Conservation (phyloP, 2,329 filamentous ascomycete species). For the Geoglossum cookeanum region DNA sequence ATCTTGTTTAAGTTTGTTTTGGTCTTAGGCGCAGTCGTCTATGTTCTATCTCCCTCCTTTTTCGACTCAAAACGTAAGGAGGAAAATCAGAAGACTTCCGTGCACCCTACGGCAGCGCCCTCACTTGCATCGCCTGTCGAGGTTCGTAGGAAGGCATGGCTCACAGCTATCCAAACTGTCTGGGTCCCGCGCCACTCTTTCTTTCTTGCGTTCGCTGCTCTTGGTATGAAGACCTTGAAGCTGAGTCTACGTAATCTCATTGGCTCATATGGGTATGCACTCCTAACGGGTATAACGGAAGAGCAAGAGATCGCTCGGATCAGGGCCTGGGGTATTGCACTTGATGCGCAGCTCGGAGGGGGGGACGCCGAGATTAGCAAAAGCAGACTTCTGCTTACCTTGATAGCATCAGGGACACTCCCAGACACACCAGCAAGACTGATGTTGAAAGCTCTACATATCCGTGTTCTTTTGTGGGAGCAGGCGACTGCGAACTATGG, state of each 20-base stretch:
- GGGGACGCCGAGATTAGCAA: constrained; percentile 81
- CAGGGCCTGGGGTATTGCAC: constrained; percentile 82
- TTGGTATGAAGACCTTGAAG: constrained; percentile 64
- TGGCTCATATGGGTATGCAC: constrained; percentile 57
- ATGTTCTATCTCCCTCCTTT: constrained; percentile 35
- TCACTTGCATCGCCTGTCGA: constrained; percentile 67
- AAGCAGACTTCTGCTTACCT: constrained; percentile 64
- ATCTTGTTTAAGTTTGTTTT: constrained; percentile 30
- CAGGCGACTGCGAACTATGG: constrained; percentile 43
- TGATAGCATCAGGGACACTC: constrained; percentile 73
- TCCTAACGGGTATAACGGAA: constrained; percentile 59
- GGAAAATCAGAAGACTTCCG: constrained; percentile 27
- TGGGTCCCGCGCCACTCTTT: constrained; percentile 82
- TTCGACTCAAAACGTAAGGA: constrained; percentile 36
- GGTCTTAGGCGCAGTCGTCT: constrained; percentile 33
- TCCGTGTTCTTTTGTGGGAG: constrained; percentile 74
- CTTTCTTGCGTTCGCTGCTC: constrained; percentile 63
- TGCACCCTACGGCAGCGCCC: constrained; percentile 32
- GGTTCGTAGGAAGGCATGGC: constrained; percentile 74
- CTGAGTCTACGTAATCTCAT: constrained; percentile 62
- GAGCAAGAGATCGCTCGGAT: constrained; percentile 74
- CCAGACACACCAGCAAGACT: constrained; percentile 65
- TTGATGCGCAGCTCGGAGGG: constrained; percentile 81
- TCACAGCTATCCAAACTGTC: constrained; percentile 79
- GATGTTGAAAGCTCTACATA: constrained; percentile 84